A percentile compares a stretch with the other conserved stretches of the same genome.
Conservation (phyloP, 106 monocot genomes). For the Posidonia australis region DNA sequence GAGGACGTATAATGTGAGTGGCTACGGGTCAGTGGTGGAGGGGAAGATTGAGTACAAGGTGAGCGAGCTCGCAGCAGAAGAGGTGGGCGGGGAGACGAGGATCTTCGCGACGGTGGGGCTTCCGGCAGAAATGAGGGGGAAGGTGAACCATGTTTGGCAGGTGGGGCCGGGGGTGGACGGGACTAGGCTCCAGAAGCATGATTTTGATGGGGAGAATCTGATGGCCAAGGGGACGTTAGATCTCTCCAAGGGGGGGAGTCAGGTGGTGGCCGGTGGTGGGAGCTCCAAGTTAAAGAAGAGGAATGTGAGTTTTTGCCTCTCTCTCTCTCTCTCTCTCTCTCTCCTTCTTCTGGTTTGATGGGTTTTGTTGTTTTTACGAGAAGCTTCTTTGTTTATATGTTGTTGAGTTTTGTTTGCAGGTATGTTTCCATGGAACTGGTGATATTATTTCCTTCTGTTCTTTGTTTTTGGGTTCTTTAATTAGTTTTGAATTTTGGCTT, state of each 20-base stretch:
- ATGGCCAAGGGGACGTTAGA: constrained; percentile 40
- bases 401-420: too few relatives aligned
- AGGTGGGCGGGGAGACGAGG: constrained; percentile 9
- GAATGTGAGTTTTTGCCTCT: constrained; percentile 15
- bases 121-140: constrained; percentile 16
- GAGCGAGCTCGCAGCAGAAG: neutral
- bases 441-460: too few relatives aligned
- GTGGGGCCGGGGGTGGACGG: constrained; percentile 27
- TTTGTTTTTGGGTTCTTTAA: too few relatives aligned
- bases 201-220: constrained; percentile 32
- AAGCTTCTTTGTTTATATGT: too few relatives aligned
- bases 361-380: too few relatives aligned
- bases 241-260: constrained; percentile 18
- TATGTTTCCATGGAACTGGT: neutral
- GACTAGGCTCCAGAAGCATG: constrained; percentile 34
- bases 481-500: too few relatives aligned
- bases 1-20: neutral
- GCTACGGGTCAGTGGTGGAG: constrained; percentile 4
- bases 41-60: constrained; percentile 13
- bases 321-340: neutral
- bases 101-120: constrained; percentile 15
- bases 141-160: constrained; percentile 79
- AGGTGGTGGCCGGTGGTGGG: neutral
- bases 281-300: neutral
- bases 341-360: neutral